Evolutionary conservation across 2,329 filamentous ascomycete species (phyloP), one percentile per base, ranked within the genome.

Genomic region (Bipolaris oryzae): DNA sequence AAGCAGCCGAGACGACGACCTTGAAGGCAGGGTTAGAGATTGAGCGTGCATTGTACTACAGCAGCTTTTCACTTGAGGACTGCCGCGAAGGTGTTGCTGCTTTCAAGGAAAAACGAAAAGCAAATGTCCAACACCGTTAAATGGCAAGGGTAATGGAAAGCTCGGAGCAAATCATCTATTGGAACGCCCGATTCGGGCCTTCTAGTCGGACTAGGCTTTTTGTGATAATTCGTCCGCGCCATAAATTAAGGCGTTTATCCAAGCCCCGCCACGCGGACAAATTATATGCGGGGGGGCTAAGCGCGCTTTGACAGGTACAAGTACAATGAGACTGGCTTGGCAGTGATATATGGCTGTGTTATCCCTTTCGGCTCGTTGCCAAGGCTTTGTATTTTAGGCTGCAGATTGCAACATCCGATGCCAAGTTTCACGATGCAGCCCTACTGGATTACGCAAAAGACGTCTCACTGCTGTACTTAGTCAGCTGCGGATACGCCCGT

Each of bases 81-180:
- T 79, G 77, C 56, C 70, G 74, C 44, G 74, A 78, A 52, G 79
- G 79, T 10, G 75, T 79, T 51, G 66, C 70, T 35, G 78, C 77
- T 1, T 80, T 81, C 60, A 57, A 79, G 50, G 70, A 77, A 55
- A 81, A 80, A 67, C 64, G 71, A 13, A 49, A 64, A 23, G 62
- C 68, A 10, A 56, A 20, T 41, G 70, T 74, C 53, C 55, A 64
- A 42, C 64, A 73, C 45, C 52, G 54, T 46, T 60, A 47, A 60
- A 16, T 16, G n/a, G 15, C 7, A 25, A 21, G 34, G 46, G 21
- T 39, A 20, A 15, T 10, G 23, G 46, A 25, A 28, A 13, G 10
- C 46, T 37, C 46, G 34, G 46, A 39, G 9, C 11, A 25, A 18
- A 38, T 39, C 34, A 20, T 7, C 7, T 18, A 3, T 38, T 38